Evolutionary conservation across 1,139 yeast genomes (phyloP), one percentile per base, ranked within the genome.

Genomic region (Pichia sp.): DNA sequence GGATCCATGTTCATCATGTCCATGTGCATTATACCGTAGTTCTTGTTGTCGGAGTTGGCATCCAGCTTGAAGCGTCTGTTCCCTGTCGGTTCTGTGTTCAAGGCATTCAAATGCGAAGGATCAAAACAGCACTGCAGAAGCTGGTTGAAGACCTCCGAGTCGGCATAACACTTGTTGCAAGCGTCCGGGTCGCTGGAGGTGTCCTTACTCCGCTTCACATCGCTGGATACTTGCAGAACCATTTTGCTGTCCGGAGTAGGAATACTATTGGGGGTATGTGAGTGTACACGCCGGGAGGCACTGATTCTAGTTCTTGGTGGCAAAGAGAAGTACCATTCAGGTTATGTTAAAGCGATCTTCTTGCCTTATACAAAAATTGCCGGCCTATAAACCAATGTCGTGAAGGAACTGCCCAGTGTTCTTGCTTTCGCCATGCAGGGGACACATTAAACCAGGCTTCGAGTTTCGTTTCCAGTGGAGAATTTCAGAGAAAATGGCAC

Each of bases 41-140:
- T 32, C 36, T 32, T 32, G 36, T 32, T 32, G 36, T 32, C 36
- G 36, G 36, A 32, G 36, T 32, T 32, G 10, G 36, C 13, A 13
- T 32, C 36, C 36, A 32, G 13, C 13, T 32, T 32, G 13, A 13
- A 32, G 36, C 36, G 36, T 32, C 36, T 32, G 10, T 8, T 8
- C 13, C 36, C 36, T 31, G 6, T 32, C 13, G 10, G 10, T 8
- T 32, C 36, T 8, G 31, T n/a, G 15, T 36, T 23, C 15, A 10
- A 23, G 31, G 19, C 5, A 29, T 36, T 36, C 11, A 65, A 44
- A 57, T 64, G 67, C 0, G 65, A 55, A 3, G 68, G 65, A 49
- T 66, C 69, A 50, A 64, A 63, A 53, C 68, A 65, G 48, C 69
- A 66, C 47, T 63, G 57, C 16, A 65, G 50, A 15, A 65, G 56